Evolutionary conservation across 1,284 basidiomycete genomes (phyloP).

Genomic region (Cutaneotrichosporon mucoides): DNA sequence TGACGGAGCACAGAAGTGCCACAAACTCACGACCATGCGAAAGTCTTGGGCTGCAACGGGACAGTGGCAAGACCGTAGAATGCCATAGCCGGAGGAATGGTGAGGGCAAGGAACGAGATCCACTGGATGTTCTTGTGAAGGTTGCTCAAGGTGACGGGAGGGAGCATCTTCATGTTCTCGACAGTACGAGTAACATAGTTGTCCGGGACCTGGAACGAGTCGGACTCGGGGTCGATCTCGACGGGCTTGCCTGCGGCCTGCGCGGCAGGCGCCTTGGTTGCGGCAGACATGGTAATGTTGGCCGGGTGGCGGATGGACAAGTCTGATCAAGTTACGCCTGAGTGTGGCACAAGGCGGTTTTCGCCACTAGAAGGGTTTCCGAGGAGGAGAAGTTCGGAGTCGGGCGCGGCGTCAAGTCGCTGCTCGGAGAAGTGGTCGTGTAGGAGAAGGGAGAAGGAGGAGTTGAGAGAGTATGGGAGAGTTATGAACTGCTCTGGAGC

Average conservation of each 20-base stretch:
- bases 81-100: constrained; percentile 65
- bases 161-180: constrained; percentile 65
- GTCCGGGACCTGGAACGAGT: constrained; percentile 63
- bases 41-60: constrained; percentile 63
- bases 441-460: neutral
- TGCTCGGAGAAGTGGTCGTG: neutral
- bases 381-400: neutral
- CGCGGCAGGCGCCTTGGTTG: neutral
- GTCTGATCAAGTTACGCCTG: too few species aligned
- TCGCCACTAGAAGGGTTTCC: neutral
- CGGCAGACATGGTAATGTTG: neutral
- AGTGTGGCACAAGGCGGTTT: neutral
- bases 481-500: neutral
- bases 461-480: neutral
- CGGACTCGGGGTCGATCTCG: constrained; percentile 14
- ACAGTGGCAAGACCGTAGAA: constrained; percentile 64
- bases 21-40: constrained; percentile 56
- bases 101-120: constrained; percentile 68
- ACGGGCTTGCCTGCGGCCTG: neutral
- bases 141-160: constrained; percentile 70
- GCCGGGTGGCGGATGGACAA: too few species aligned
- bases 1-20: neutral
- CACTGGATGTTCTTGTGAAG: constrained; percentile 69
- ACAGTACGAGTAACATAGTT: constrained; percentile 86
- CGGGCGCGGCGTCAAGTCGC: constrained; percentile 5